phyloP scores from a whole-genome alignment of 306 rosid genomes.

The Trichosanthes truncata region DNA sequence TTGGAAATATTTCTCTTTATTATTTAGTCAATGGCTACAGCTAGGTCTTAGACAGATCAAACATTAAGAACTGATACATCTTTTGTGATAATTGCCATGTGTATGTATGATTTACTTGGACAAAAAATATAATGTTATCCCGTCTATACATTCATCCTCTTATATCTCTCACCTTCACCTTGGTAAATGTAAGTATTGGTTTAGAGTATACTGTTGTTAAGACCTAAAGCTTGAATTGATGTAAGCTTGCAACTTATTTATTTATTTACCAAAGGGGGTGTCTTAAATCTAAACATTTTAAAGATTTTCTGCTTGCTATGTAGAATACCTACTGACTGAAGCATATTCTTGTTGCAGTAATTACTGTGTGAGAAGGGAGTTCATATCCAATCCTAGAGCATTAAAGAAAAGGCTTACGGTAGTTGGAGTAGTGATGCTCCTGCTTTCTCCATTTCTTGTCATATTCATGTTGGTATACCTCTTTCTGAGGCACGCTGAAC shows the following conservation, averaged over 20 bases:
- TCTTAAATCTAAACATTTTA: background rate
- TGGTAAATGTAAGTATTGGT: background rate
- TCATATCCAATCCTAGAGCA: conserved; percentile 65
- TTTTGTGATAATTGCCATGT: background rate
- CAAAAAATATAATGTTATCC: background rate
- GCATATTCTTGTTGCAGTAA: conserved; percentile 41
- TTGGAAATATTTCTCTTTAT: background rate
- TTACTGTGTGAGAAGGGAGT: conserved; percentile 62
- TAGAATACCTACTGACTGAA: conserved; percentile 17
- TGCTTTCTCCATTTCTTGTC: conserved; percentile 93
- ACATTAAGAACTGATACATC: background rate
- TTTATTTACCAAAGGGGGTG: background rate
- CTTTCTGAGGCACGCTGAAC: conserved; percentile 94
- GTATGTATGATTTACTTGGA: background rate
- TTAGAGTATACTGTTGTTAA: background rate
- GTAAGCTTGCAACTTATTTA: background rate
- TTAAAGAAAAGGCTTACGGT: conserved; percentile 75
- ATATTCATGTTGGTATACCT: conserved; percentile 92
- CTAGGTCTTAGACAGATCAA: background rate
- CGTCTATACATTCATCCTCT: background rate
- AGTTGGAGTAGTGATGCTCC: conserved; percentile 80
- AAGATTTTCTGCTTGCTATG: background rate
- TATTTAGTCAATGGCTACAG: background rate
- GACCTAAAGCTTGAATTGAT: conserved; percentile 3
- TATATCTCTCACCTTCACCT: background rate